Evolutionary conservation across 208 protist genomes (phyloP), one percentile per base, ranked within the genome.

Genomic region (Wallacemonas sp.): DNA sequence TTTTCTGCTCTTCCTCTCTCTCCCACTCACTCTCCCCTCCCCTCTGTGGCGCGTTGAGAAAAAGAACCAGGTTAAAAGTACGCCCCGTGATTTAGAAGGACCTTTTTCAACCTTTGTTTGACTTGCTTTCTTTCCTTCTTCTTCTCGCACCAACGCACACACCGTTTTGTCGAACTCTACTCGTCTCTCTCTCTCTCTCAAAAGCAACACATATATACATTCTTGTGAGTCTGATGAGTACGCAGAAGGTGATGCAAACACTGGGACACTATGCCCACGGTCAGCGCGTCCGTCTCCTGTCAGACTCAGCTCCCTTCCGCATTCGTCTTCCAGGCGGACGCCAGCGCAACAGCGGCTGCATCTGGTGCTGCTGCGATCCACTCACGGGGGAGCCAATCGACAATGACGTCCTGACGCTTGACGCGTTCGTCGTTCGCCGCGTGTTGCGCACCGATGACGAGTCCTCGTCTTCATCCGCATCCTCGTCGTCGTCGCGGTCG

Each of bases 341-440:
- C 23, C 26, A 39, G 5, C 52, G 32, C 23, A 6, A 19, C 14
- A 26, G 11, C 4, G 52, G 14, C 14, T 58, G 52, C n/a, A 9
- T 39, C n/a, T 58, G 52, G 52, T 58, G 52, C 52, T 58, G 32
- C 52, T 58, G 52, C 19, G 52, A 58, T 24, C 52, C 52, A 8
- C 3, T 43, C 11, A 43, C 52, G 30, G 52, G 29, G 6, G 52
- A 34, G 8, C 26, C 32, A 41, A 21, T 58, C 12, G 52, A 58
- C 52, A 38, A 3, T 2, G 52, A 58, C n/a, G n/a, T 3, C n/a
- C 26, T 58, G 2, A 11, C 4, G 26, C 52, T 58, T 9, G 30
- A 58, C 19, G 9, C 4, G 2, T 58, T 58, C 19, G 14, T 24
- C 19, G 26, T 39, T 34, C 29, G 12, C 19, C 52, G 52, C n/a